Evolutionary conservation across 148 eudicot species (phyloP).

Genomic region (Simmondsia chinensis): DNA sequence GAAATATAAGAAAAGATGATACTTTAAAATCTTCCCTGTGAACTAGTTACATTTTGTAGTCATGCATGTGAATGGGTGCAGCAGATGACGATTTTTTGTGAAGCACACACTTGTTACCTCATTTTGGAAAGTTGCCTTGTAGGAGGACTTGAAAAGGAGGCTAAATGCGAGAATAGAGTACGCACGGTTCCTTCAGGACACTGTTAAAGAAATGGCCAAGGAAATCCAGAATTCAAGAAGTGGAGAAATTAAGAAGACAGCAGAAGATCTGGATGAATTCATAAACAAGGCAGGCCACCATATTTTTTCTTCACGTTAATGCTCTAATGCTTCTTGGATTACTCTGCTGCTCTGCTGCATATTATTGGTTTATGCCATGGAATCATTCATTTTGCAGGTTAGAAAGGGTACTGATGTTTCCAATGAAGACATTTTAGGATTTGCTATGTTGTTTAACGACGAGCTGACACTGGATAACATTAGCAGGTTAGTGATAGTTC

Average conservation of each 20-base stretch:
- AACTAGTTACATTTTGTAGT: neutral
- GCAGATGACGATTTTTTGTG: too few species aligned
- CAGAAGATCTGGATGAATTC: conserved; percentile 82
- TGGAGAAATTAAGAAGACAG: conserved; percentile 70
- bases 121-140: conserved; percentile 10
- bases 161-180: conserved; percentile 75
- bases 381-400: conserved; percentile 33
- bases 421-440: conserved; percentile 67
- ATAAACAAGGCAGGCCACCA: conserved; percentile 37
- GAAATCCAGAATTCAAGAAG: conserved; percentile 76
- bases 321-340: neutral
- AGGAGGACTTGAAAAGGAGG: conserved; percentile 72
- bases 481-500: conserved; percentile 47
- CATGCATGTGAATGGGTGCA: too few species aligned
- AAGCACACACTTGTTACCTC: too few species aligned
- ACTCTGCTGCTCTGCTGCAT: neutral
- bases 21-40: too few species aligned
- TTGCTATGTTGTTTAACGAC: conserved; percentile 82
- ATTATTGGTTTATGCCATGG: neutral
- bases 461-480: conserved; percentile 83
- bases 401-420: conserved; percentile 71
- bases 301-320: too few species aligned
- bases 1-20: too few species aligned
- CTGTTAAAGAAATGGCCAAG: conserved; percentile 88
- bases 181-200: conserved; percentile 85